Conservation (phyloP, 345 rosid species). For the Pugionium cornutum region DNA sequence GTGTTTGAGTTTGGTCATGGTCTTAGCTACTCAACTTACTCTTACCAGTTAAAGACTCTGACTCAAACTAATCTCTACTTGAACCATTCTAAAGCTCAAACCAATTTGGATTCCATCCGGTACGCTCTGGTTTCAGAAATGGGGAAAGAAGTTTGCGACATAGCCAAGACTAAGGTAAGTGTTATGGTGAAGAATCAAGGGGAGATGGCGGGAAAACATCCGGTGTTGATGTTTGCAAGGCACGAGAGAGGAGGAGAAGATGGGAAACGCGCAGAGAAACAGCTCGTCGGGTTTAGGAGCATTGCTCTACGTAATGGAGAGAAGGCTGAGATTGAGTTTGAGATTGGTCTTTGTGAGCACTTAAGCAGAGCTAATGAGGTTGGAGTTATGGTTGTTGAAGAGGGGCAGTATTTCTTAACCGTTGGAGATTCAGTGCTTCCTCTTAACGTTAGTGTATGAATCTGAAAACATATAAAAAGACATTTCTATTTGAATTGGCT, state of each 20-base stretch:
- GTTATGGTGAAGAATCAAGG: constrained; percentile 62
- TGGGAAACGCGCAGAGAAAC: constrained; percentile 59
- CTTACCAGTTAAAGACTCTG: constrained; percentile 48
- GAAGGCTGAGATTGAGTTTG: constrained; percentile 55
- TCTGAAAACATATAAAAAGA: constrained; percentile 43
- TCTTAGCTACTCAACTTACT: constrained; percentile 68
- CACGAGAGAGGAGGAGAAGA: constrained; percentile 48
- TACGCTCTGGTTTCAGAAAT: constrained; percentile 52
- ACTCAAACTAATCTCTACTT: constrained; percentile 41
- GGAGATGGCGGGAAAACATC: constrained; percentile 70
- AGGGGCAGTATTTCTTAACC: constrained; percentile 64
- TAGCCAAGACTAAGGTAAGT: constrained; percentile 45
- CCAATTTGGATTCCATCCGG: constrained; percentile 34
- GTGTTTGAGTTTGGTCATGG: constrained; percentile 77
- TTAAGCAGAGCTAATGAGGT: constrained; percentile 64
- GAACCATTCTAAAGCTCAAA: constrained; percentile 36
- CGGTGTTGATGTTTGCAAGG: constrained; percentile 60
- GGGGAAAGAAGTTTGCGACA: constrained; percentile 47
- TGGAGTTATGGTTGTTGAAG: constrained; percentile 70
- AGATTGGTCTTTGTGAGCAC: constrained; percentile 62
- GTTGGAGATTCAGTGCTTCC: constrained; percentile 67
- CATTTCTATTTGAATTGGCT: constrained; percentile 3
- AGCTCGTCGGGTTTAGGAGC: constrained; percentile 68
- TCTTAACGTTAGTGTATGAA: constrained; percentile 48
- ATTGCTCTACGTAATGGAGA: constrained; percentile 58